Evolutionary conservation across 345 rosid species (phyloP).

Genomic region (Rhizophora apiculata): DNA sequence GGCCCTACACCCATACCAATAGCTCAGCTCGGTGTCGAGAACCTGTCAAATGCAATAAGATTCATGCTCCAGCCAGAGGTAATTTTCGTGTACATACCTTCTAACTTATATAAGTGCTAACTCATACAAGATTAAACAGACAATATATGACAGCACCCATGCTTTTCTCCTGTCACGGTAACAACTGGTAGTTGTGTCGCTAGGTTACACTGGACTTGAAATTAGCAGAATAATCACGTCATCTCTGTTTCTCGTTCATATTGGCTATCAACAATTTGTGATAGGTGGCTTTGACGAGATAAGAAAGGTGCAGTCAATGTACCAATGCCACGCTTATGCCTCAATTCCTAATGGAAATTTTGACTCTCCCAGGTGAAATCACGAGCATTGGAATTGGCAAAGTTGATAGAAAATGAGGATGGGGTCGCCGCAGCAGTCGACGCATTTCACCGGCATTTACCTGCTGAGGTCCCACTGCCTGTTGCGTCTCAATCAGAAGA

Average conservation of each 20-base stretch:
- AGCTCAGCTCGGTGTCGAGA: slow-evolving; percentile 67
- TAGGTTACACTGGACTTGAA: no score
- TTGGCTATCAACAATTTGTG: no score
- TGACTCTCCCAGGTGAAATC: slow-evolving; percentile 58
- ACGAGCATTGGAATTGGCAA: slow-evolving; percentile 63
- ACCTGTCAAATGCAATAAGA: slow-evolving; percentile 65
- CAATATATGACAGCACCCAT: not conserved
- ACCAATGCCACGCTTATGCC: not conserved
- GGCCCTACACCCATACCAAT: slow-evolving; percentile 91
- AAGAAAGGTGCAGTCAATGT: no score
- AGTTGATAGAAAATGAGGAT: slow-evolving; percentile 80
- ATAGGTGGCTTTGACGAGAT: no score
- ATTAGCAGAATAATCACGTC: no score
- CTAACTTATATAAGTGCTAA: not conserved
- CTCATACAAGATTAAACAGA: not conserved
- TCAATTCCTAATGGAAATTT: slow-evolving; percentile 2
- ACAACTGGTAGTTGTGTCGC: no score
- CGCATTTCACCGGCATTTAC: slow-evolving; percentile 88
- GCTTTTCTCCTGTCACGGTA: no score
- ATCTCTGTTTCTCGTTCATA: no score
- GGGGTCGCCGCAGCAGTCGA: slow-evolving; percentile 90
- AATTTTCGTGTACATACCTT: slow-evolving; percentile 13
- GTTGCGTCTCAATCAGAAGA: slow-evolving; percentile 39
- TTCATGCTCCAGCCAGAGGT: slow-evolving; percentile 98
- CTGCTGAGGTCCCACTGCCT: slow-evolving; percentile 59